Conservation (phyloP, 2,329 filamentous ascomycete genomes). For the Cladorrhinum sp. region DNA sequence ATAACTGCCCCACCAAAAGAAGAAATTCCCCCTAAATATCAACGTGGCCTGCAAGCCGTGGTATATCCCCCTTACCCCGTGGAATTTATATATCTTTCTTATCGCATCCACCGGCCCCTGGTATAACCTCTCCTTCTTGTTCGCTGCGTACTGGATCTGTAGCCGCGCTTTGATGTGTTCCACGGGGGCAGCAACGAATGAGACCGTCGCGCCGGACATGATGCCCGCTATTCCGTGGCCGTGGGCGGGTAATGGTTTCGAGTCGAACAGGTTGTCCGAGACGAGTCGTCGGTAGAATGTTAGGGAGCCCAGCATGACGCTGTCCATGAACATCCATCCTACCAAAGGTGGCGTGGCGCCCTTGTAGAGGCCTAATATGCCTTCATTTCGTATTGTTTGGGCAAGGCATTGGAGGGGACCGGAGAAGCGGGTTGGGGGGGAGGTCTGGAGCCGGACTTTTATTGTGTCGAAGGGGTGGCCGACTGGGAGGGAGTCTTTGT, state of each 20-base stretch:
- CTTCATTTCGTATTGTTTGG: constrained; percentile 83
- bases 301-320: constrained; percentile 82
- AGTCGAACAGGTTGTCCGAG: constrained; percentile 70
- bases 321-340: constrained; percentile 99
- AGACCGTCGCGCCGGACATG: constrained; percentile 83
- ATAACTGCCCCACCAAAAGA: constrained; percentile 98
- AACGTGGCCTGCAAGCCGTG: constrained; percentile 82
- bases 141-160: constrained; percentile 87
- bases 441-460: constrained; percentile 93
- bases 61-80: constrained; percentile 79
- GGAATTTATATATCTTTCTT: constrained; percentile 62
- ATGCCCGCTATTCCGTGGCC: constrained; percentile 88
- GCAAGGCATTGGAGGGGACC: constrained; percentile 83
- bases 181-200: constrained; percentile 87
- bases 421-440: constrained; percentile 69
- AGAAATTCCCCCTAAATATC: constrained; percentile 89
- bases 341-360: constrained; percentile 87
- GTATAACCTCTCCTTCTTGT: constrained; percentile 76
- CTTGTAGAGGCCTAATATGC: constrained; percentile 84
- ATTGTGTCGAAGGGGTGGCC: constrained; percentile 88
- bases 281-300: constrained; percentile 85
- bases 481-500: constrained; percentile 38
- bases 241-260: constrained; percentile 61
- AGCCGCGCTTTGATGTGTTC: constrained; percentile 93
- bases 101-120: constrained; percentile 83